Base-by-base conservation (phyloP, 2,329 filamentous ascomycete species). In the Microsporum canis region DNA sequence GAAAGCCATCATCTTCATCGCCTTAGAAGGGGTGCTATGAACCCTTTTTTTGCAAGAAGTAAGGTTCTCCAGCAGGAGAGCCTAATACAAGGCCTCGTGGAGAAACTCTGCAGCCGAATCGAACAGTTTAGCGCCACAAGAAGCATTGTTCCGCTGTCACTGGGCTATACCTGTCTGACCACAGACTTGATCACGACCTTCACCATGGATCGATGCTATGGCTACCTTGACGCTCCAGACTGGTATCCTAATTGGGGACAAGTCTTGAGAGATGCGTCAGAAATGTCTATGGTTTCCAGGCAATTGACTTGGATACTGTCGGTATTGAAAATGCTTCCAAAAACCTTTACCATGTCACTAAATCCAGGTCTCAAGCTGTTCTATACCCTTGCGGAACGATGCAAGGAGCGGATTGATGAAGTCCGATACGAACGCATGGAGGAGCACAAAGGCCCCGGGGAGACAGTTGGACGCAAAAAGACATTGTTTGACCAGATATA, bases 121-220 rank as follows among this genome's bases (percentile, higher is more conserved):
- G 34, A 62, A n/a, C 39, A 64, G 3, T 63, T 63, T 38, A 29
- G 39, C 2, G 49, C 10, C 10, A 7, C 34, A 0, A 43, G 57
- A 4, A 51, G 59, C 43, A 33, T 53, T 1, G 51, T 64, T 3
- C 63, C 65, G 3, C 47, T 66, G 7, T 65, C 65, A 10, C 62
- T 66, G 3, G 65, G 65, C 10, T 66, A 63, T 36, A 64, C 62
- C 8, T 66, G 65, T 53, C 57, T 66, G 5, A 75, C 75, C 1
- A 76, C 76, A 36, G 77, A 79, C 36, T 72, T 79, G 51, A 76
- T 80, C 64, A 77, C 76, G 62, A 71, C 76, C 59, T 78, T 78
- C 62, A 68, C 68, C n/a, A 68, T 72, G 66, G 67, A 68, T n/a
- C 59, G 66, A 12, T 66, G 65, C 1, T 72, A 68, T 49, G 63